phyloP scores from a whole-genome alignment of 2,329 filamentous ascomycete genomes.

The Penicillium sp. region DNA sequence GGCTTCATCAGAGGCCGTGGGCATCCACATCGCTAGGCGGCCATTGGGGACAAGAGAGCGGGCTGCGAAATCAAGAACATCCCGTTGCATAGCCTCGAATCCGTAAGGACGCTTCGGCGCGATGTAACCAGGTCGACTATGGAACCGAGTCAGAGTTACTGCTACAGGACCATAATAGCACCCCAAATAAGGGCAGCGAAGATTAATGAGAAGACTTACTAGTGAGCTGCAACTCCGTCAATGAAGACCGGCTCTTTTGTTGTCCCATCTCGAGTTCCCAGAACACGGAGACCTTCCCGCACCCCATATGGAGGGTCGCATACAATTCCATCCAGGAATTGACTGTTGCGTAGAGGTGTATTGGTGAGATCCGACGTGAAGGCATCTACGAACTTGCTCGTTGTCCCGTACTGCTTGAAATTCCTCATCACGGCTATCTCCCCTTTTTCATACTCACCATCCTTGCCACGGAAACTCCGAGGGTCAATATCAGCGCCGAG shows the following conservation, averaged over 20 bases:
- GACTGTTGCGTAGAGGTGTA: conserved; percentile 63
- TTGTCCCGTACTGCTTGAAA: conserved; percentile 77
- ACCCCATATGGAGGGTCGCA: conserved; percentile 97
- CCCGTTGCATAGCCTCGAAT: conserved; percentile 83
- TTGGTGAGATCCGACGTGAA: conserved; percentile 89
- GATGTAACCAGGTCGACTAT: conserved; percentile 64
- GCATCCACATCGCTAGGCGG: conserved; percentile 94
- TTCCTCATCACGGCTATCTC: conserved; percentile 59
- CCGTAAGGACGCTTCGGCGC: conserved; percentile 90
- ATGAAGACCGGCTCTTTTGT: conserved; percentile 58
- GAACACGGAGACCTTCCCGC: conserved; percentile 81
- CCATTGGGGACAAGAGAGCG: conserved; percentile 74
- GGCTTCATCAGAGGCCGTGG: conserved; percentile 76
- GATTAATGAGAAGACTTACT: too few species aligned
- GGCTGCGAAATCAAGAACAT: conserved; percentile 80
- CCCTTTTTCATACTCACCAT: conserved; percentile 46
- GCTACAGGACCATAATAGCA: background rate
- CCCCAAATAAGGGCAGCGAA: too few species aligned
- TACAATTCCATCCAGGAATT: conserved; percentile 82
- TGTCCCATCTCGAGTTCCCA: conserved; percentile 67
- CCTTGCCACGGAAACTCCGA: conserved; percentile 71
- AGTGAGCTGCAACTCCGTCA: conserved; percentile 67
- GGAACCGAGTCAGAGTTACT: conserved; percentile 4
- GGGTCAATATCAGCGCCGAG: conserved; percentile 94
- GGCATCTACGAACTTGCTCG: conserved; percentile 65